These are phyloP conservation scores for Ceratocystis colombiana DNA, from an alignment of 2,329 filamentous ascomycete genomes.

Conservation along the genomic window DNA sequence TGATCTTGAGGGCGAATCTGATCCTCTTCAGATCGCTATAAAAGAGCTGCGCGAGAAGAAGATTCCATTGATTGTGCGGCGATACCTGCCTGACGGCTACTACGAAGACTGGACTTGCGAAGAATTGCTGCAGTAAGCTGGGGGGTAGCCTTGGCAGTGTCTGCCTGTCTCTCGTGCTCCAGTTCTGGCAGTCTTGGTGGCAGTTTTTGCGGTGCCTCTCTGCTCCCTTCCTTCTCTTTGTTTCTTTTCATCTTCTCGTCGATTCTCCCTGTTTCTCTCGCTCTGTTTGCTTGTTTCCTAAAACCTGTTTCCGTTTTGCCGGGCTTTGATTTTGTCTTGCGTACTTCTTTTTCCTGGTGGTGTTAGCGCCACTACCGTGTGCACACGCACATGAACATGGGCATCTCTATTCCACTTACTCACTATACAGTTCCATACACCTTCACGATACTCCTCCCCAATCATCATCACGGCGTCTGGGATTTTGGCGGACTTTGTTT, in stretches of 20 bases:
- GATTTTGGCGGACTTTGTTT: constrained; percentile 12
- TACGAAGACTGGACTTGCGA: constrained; percentile 99
- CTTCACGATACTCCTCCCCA: not conserved
- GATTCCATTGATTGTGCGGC: constrained; percentile 86
- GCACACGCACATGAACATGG: not conserved
- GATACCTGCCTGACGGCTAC: constrained; percentile 93
- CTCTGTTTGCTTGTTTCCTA: constrained; percentile 5
- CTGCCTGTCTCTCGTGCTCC: not conserved
- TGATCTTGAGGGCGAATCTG: constrained; percentile 93
- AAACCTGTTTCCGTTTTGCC: not conserved
- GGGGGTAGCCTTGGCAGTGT: not conserved
- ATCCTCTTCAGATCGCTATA: constrained; percentile 92
- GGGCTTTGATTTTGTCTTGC: not conserved
- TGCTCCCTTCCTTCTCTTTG: not conserved
- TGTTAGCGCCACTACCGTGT: not conserved
- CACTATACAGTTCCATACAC: not conserved
- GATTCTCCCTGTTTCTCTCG: not conserved
- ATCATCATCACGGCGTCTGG: constrained; percentile 14
- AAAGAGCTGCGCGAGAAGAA: constrained; percentile 98
- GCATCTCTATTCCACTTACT: not conserved
- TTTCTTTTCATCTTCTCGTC: not conserved
- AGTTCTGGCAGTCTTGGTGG: not conserved
- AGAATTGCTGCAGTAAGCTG: constrained; percentile 60
- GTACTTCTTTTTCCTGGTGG: not conserved
- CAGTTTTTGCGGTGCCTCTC: too few species aligned